Evolutionary conservation across 1,284 basidiomycete genomes (phyloP), one percentile per base, ranked within the genome.

Genomic region (Meira nashicola): DNA sequence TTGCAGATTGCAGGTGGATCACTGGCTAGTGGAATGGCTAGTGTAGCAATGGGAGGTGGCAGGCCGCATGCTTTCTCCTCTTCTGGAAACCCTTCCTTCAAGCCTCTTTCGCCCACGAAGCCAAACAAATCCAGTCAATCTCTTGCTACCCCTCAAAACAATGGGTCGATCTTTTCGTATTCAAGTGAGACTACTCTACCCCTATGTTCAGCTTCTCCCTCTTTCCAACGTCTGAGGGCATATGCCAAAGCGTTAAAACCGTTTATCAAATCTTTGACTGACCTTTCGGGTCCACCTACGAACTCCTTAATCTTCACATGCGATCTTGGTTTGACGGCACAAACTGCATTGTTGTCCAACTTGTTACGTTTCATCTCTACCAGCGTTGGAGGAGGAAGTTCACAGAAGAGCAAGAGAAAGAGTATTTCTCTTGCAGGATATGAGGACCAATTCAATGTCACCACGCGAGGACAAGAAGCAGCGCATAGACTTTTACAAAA

Each of bases 1-100:
- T 25, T 3, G 61, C 62, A 1, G 57, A 64, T 17, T 11, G 28
- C 28, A 33, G 68, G 67, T 17, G 64, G 67, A 25, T 70, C 68
- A 14, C 64, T 40, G 7, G 55, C 55, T 7, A 28, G 53, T 10
- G 28, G 54, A 15, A 28, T 25, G 17, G 25, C 55, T 9, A 51
- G 55, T 41, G 46, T 61, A 25, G 55, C 55, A 8, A n/a, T 55
- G 19, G 54, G 54, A 4, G 49, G 49, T 14, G 52, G 52, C 25
- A 2, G 25, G 37, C 14, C 3, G 6, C 50, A 52, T 12, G 21
- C 39, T 10, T 39, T 39, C 23, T 37, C 14, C 15, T 21, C 39
- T 50, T 40, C 10, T 15, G 46, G 28, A 28, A 28, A n/a, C 28
- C 46, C n/a, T 60, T 57, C 54, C 39, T 41, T 14, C 28, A 14